Conservation (phyloP, 1,139 yeast species). For the Protomyces macrosporus region DNA sequence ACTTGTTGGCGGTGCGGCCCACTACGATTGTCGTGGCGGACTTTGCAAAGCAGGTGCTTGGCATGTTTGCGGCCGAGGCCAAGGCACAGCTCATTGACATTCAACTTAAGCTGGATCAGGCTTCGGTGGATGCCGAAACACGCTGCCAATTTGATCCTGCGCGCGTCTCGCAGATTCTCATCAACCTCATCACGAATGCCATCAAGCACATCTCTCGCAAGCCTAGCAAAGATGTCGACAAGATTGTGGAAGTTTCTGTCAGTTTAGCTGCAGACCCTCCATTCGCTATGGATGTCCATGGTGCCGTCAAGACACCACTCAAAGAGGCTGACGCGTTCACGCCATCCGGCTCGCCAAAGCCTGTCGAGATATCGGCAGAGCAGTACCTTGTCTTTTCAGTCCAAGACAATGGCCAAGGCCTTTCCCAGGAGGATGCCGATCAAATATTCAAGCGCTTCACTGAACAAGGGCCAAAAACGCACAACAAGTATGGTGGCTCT, state of each 20-base stretch:
- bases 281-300: not conserved
- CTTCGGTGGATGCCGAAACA: not conserved
- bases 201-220: constrained; percentile 12
- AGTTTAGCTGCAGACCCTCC: not conserved
- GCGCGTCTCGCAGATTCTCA: constrained; percentile 17
- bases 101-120: constrained; percentile 25
- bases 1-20: constrained; percentile 30
- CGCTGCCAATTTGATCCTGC: constrained; percentile 14
- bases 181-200: constrained; percentile 23
- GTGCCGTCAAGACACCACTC: not conserved
- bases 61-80: constrained; percentile 32
- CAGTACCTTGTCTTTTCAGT: constrained; percentile 7
- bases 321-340: not conserved
- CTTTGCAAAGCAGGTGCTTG: constrained; percentile 27
- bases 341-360: not conserved
- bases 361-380: not conserved
- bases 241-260: not conserved
- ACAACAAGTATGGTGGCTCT: constrained; percentile 32
- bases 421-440: constrained; percentile 1
- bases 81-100: constrained; percentile 15
- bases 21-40: not conserved
- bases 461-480: constrained; percentile 32
- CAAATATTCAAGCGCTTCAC: constrained; percentile 30
- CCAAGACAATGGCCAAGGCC: constrained; percentile 22
- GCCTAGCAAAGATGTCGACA: not conserved